Evolutionary conservation across 257 asterid genomes (phyloP), one percentile per base, ranked within the genome.

Genomic region (Gentiana macrophylla): DNA sequence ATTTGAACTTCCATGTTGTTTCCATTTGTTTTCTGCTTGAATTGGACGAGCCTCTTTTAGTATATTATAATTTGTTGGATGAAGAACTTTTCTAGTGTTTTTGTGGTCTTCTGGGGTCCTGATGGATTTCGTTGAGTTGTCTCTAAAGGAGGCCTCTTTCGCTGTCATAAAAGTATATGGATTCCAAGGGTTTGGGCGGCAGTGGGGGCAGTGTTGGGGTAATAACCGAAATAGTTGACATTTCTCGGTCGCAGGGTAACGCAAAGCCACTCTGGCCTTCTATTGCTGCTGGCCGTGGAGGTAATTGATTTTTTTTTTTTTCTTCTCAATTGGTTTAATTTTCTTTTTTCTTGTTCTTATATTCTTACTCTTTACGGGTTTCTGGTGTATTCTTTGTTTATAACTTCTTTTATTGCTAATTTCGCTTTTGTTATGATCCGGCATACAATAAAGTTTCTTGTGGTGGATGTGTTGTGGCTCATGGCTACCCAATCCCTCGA

Each of bases 111-210:
- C 32, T 35, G 62, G 65, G 55, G 64, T 57, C 64, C 60, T 68
- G 73, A 68, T 69, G 80, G 78, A 67, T 53, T 65, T 59, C 37
- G 69, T 66, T 60, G 64, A 67, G 72, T 75, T 77, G 52, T 65
- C 64, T 70, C 50, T 74, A 43, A 58, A 64, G 58, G 55, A 60
- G 37, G 63, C 65, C 1, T 73, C 34, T 13, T 52, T 50, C 35
- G 62, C 66, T 5, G 76, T 59, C 52, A 11, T 67, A 12, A 8
- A 72, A 78, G 72, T 67, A 74, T 52, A 82, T 82, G 93, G 88
- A 89, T 61, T 80, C 94, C 33, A 84, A 83, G 77, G 83, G 85
- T 61, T 79, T 79, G 55, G 68, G 61, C 35, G 60, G 72, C 51
- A 56, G 24, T 15, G 24, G 66, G 2, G 66, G 76, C 53, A 55